Evolutionary conservation across 805 yeast genomes (phyloP).

Genomic region (Starmerella davenportii): DNA sequence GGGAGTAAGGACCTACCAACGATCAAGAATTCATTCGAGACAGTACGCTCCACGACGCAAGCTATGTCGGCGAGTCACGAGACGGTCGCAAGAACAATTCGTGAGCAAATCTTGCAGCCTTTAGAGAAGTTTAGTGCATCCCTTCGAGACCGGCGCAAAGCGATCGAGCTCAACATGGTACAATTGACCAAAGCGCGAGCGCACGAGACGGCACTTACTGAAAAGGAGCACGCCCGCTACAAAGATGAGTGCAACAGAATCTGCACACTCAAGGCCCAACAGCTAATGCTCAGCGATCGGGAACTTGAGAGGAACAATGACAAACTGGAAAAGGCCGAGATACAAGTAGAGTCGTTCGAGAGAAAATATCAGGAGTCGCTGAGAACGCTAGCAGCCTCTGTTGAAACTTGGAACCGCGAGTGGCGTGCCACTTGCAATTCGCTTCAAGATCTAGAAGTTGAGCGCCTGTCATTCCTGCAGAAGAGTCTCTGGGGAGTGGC

Average conservation of each 20-base stretch:
- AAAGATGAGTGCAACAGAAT: slow-evolving; percentile 40
- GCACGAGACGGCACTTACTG: slow-evolving; percentile 22
- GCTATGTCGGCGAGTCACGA: slow-evolving; percentile 40
- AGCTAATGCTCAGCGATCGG: slow-evolving; percentile 52
- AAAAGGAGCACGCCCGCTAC: slow-evolving; percentile 30
- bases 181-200: slow-evolving; percentile 35
- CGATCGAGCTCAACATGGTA: slow-evolving; percentile 38
- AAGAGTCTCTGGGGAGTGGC: slow-evolving; percentile 63
- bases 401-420: slow-evolving; percentile 49
- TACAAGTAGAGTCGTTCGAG: slow-evolving; percentile 28
- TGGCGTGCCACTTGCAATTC: slow-evolving; percentile 50
- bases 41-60: slow-evolving; percentile 39
- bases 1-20: slow-evolving; percentile 47
- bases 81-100: slow-evolving; percentile 33
- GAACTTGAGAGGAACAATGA: slow-evolving; percentile 46
- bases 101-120: slow-evolving; percentile 34
- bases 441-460: slow-evolving; percentile 52
- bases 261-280: slow-evolving; percentile 41
- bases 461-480: slow-evolving; percentile 50
- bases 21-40: slow-evolving; percentile 40
- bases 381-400: slow-evolving; percentile 35
- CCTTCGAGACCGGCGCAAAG: slow-evolving; percentile 36
- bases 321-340: slow-evolving; percentile 35
- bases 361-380: slow-evolving; percentile 42
- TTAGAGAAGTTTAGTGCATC: slow-evolving; percentile 34